A percentile compares a stretch with the other conserved stretches of the same genome.
These are phyloP conservation scores for Sporobolomyces pararoseus DNA, from an alignment of 768 basidiomycete species.

Conservation along the genomic window DNA sequence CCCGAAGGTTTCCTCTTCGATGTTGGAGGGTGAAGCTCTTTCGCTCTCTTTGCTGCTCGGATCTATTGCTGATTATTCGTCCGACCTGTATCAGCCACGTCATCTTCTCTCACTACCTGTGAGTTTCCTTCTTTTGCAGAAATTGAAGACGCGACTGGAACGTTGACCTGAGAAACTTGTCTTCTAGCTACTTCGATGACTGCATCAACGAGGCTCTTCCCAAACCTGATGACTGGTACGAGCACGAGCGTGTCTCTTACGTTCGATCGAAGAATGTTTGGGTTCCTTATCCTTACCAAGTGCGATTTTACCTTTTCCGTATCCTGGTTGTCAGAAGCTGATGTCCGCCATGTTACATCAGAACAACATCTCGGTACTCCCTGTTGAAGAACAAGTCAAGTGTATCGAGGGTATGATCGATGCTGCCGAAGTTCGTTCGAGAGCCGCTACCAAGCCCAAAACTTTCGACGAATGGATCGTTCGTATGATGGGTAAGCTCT, in stretches of 20 bases:
- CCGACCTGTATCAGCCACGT: conserved; percentile 47
- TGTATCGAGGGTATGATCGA: conserved; percentile 51
- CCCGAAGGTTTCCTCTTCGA: conserved; percentile 52
- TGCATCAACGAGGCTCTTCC: conserved; percentile 50
- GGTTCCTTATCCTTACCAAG: conserved; percentile 50
- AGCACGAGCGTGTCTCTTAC: conserved; percentile 51
- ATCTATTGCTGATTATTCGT: not conserved
- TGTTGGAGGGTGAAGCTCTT: conserved; percentile 48
- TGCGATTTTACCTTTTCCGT: not conserved
- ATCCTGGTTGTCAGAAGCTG: not conserved
- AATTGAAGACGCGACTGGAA: not conserved
- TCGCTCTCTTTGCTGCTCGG: conserved; percentile 29
- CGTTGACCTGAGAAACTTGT: not conserved
- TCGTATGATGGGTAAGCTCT: conserved; percentile 47
- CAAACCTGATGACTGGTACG: conserved; percentile 50
- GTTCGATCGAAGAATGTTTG: conserved; percentile 48
- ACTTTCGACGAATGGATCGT: conserved; percentile 52
- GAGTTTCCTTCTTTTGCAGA: not conserved
- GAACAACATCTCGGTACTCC: conserved; percentile 51
- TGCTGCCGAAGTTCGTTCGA: conserved; percentile 48
- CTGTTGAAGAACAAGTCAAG: conserved; percentile 49
- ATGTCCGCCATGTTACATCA: conserved; percentile 44
- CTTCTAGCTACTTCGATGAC: conserved; percentile 49
- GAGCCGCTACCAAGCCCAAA: conserved; percentile 47
- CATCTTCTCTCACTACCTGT: conserved; percentile 52